Conservation (phyloP, 1,139 yeast genomes). For the Petasospora rhodanensis region DNA sequence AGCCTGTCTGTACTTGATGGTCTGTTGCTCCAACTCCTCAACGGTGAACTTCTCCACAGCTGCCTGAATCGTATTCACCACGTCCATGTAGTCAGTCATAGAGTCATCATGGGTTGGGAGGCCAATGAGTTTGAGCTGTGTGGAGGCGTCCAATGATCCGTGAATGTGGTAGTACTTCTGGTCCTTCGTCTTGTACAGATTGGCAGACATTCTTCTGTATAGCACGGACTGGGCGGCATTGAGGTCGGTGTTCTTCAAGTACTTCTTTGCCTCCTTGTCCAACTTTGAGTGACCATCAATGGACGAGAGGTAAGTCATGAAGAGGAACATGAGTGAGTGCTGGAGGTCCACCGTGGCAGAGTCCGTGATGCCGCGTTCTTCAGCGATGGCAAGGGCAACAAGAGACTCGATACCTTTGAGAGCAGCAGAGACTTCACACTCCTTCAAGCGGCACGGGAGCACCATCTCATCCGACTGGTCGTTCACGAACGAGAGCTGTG, state of each 20-base stretch:
- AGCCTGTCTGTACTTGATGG: constrained; percentile 4
- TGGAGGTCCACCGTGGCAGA: constrained; percentile 4
- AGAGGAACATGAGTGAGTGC: constrained; percentile 7
- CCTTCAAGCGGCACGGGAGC: constrained; percentile 3
- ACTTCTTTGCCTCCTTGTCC: constrained; percentile 3
- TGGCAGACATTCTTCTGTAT: constrained; percentile 10
- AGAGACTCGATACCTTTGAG: constrained; percentile 4
- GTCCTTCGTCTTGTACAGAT: constrained; percentile 6
- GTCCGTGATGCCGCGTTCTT: constrained; percentile 1
- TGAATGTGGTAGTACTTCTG: constrained; percentile 5
- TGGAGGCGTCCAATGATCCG: constrained; percentile 8
- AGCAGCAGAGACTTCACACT: constrained; percentile 6
- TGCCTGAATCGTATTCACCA: constrained; percentile 2
- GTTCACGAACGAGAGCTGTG: not conserved
- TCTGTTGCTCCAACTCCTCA: constrained; percentile 6
- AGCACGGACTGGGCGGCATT: constrained; percentile 6
- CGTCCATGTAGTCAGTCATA: constrained; percentile 5
- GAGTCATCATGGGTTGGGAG: constrained; percentile 2
- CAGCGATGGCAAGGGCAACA: constrained; percentile 4
- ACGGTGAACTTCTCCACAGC: constrained; percentile 5
- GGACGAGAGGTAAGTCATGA: constrained; percentile 6
- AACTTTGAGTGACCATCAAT: constrained; percentile 6
- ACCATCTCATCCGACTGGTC: constrained; percentile 5
- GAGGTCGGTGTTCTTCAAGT: constrained; percentile 6
- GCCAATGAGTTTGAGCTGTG: constrained; percentile 5